phyloP scores from a whole-genome alignment of 768 basidiomycete species.

The Pleurotus tuoliensis region DNA sequence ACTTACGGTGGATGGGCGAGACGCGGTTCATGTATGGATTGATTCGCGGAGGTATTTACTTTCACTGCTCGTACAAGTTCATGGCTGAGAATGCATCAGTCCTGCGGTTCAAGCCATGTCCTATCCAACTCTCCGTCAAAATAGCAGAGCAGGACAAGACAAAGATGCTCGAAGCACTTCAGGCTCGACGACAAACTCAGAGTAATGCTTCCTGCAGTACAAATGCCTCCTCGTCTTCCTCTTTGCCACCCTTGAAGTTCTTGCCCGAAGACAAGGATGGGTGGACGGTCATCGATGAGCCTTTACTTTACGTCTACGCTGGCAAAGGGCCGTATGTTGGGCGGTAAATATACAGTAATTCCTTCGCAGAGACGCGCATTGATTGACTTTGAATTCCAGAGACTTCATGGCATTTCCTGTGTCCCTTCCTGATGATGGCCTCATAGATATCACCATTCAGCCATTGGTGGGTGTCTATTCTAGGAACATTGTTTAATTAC shows the following conservation, averaged over 20 bases:
- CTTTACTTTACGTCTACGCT: conserved; percentile 66
- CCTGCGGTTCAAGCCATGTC: conserved; percentile 56
- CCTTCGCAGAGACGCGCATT: background rate
- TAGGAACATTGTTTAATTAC: background rate
- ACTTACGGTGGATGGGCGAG: conserved; percentile 85
- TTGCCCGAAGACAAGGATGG: conserved; percentile 43
- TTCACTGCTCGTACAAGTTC: conserved; percentile 1
- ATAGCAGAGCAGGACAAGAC: conserved; percentile 66
- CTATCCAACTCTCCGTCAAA: conserved; percentile 67
- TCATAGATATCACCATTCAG: conserved; percentile 70
- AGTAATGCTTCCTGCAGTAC: conserved; percentile 11
- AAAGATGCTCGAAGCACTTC: conserved; percentile 57
- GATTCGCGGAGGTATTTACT: conserved; percentile 57
- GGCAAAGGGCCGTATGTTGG: conserved; percentile 78
- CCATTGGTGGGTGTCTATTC: conserved; percentile 42
- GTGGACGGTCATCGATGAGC: conserved; percentile 72
- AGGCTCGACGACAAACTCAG: conserved; percentile 30
- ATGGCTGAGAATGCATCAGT: conserved; percentile 33
- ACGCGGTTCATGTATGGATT: conserved; percentile 72
- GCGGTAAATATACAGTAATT: conserved; percentile 34
- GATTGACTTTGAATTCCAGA: conserved; percentile 25
- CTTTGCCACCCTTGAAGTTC: conserved; percentile 45
- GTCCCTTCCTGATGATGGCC: conserved; percentile 73
- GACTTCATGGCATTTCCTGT: conserved; percentile 84
- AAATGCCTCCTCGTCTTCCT: conserved; percentile 12